Conservation (phyloP, 2,329 filamentous ascomycete species). For the Chalara sp. region DNA sequence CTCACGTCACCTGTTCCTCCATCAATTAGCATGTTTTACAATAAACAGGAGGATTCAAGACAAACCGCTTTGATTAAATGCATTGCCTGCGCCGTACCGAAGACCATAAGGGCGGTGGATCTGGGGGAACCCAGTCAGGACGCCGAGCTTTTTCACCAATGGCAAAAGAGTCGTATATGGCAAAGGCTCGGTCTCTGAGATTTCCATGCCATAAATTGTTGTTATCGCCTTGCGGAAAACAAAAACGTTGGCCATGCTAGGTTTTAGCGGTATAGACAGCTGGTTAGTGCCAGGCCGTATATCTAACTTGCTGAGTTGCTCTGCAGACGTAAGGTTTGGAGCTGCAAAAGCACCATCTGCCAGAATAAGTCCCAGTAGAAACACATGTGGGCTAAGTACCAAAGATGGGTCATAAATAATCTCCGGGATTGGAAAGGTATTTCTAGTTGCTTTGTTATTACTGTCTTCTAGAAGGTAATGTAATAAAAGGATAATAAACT, state of each 20-base stretch:
- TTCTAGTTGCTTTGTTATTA: constrained; percentile 17
- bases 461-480: background rate
- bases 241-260: constrained; percentile 15
- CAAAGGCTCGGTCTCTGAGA: constrained; percentile 17
- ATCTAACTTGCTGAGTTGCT: constrained; percentile 18
- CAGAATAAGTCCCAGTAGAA: constrained; percentile 27
- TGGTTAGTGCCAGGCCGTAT: constrained; percentile 23
- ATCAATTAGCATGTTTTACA: constrained; percentile 10
- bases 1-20: constrained; percentile 9
- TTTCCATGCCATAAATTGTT: constrained; percentile 13
- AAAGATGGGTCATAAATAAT: constrained; percentile 31
- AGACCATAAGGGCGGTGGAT: constrained; percentile 16
- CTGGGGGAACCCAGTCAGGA: constrained; percentile 14
- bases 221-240: constrained; percentile 20
- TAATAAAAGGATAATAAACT: constrained; percentile 1
- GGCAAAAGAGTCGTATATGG: constrained; percentile 16
- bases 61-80: constrained; percentile 16
- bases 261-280: constrained; percentile 13
- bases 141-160: constrained; percentile 14
- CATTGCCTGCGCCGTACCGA: constrained; percentile 16
- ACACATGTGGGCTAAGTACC: constrained; percentile 29
- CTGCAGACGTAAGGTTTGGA: constrained; percentile 16
- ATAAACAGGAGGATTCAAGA: constrained; percentile 1
- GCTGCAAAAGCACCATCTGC: constrained; percentile 20
- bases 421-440: constrained; percentile 29